Percentiles rank a stretch among this genome's conserved stretches.
Conservation (phyloP, 306 rosid species). For the Fagus sylvatica region DNA sequence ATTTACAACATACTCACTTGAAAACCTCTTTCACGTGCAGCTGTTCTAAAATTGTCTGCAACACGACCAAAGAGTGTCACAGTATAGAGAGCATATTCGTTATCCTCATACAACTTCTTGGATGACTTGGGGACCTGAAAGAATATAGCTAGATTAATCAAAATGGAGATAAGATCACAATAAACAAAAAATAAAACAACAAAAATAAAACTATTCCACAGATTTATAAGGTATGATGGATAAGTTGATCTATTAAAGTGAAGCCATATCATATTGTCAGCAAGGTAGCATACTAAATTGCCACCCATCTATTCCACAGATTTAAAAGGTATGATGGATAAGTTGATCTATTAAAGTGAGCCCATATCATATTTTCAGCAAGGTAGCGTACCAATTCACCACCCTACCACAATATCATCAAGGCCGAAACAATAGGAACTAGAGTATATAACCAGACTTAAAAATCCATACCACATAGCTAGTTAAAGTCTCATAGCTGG, state of each 20-base stretch:
- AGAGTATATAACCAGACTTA: constrained; percentile 12
- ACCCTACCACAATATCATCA: constrained; percentile 10
- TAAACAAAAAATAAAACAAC: constrained; percentile 4
- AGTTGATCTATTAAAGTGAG: constrained; percentile 12
- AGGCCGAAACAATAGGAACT: constrained; percentile 14
- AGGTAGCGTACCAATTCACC: constrained; percentile 9
- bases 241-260: constrained; percentile 12
- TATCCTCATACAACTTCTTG: constrained; percentile 85
- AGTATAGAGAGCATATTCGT: constrained; percentile 86
- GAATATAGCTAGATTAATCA: constrained; percentile 34
- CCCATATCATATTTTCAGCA: not conserved
- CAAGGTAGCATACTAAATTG: constrained; percentile 4
- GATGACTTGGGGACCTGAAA: constrained; percentile 93
- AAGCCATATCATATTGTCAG: not conserved
- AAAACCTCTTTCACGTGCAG: constrained; percentile 83
- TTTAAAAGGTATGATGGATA: constrained; percentile 18
- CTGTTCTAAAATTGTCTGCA: constrained; percentile 85
- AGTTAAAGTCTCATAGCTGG: constrained; percentile 88
- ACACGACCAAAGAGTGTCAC: constrained; percentile 83
- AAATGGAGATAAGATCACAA: constrained; percentile 26
- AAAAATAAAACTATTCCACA: constrained; percentile 19
- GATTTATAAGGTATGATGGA: constrained; percentile 19
- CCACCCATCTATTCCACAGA: constrained; percentile 18
- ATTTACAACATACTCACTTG: constrained; percentile 56
- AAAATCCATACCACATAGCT: constrained; percentile 65